phyloP scores from a whole-genome alignment of 768 basidiomycete genomes.

The Naganishia friedmannii region DNA sequence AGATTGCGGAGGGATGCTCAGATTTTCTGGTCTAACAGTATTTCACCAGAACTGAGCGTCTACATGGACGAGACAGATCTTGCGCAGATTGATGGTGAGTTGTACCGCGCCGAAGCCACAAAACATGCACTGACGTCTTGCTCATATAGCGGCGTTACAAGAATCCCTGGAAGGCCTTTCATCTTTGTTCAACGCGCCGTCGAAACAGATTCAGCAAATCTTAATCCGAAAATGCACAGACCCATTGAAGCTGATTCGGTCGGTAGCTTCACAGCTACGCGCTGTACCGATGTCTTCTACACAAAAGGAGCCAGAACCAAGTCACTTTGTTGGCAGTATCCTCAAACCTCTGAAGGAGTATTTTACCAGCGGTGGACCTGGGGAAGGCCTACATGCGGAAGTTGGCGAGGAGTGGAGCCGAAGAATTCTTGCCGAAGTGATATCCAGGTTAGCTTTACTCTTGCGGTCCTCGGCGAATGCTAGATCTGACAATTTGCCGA shows the following conservation, averaged over 20 bases:
- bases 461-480: not conserved
- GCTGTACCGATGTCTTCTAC: conserved; percentile 65
- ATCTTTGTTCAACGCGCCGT: conserved; percentile 31
- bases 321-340: conserved; percentile 78
- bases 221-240: conserved; percentile 80
- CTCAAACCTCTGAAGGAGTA: conserved; percentile 69
- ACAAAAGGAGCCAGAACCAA: conserved; percentile 61
- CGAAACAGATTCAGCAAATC: conserved; percentile 63
- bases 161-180: conserved; percentile 18
- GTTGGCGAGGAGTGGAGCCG: conserved; percentile 55
- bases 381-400: conserved; percentile 60
- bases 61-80: conserved; percentile 21
- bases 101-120: conserved; percentile 20
- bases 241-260: conserved; percentile 74
- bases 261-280: conserved; percentile 85
- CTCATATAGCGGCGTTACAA: conserved; percentile 21
- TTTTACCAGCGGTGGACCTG: conserved; percentile 65
- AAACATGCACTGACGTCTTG: not conserved
- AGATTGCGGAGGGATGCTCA: conserved; percentile 59
- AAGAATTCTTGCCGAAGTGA: conserved; percentile 66
- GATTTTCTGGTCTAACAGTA: conserved; percentile 68
- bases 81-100: conserved; percentile 57
- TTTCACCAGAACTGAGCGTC: conserved; percentile 61
- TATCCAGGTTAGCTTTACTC: conserved; percentile 40
- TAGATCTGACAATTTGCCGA: not conserved